Evolutionary conservation across 179 eudicot species (phyloP), one percentile per base, ranked within the genome.

Genomic region (Amaranthus tricolor): DNA sequence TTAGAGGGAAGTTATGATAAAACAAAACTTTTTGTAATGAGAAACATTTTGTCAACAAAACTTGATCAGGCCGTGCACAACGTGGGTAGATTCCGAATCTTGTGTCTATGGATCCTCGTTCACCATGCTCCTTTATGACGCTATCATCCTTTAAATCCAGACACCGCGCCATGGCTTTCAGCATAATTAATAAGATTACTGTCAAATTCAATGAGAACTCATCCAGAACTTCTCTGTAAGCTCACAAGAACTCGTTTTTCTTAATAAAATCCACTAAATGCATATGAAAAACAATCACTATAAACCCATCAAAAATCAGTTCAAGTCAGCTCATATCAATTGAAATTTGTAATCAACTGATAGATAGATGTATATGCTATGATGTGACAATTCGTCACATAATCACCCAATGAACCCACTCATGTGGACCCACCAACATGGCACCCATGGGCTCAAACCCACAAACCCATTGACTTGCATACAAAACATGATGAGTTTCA

Each of bases 71-170:
- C 54, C 79, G 63, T 0, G 89, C 79, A 73, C 91, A 87, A 0
- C 82, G 90, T 20, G 97, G 91, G 77, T 90, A 90, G 14, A 74
- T 70, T 69, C 88, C 91, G 44, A 86, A 84, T 79, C 91, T 85
- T 19, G 86, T 83, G 12, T 64, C 16, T 60, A 84, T 72, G 6
- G 45, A 14, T 62, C 75, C 77, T 74, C 66, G 68, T 53, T 77
- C 77, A n/a, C 85, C 85, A 71, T 76, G 77, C 7, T 76, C 74
- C 5, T 77, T 56, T 47, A 65, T 70, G 68, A 82, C 79, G 70
- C 75, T 51, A 50, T 74, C 79, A 51, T 85, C 87, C 21, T 74
- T 49, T n/a, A 82, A 68, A 61, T 72, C 66, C 6, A 84, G 40
- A 15, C 73, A 82, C 7, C 63, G 55, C 14, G 85, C 81, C 85